Percentiles rank a stretch among this genome's conserved stretches.
Conservation (phyloP, 257 asterid species). For the Nicotiana knightiana region DNA sequence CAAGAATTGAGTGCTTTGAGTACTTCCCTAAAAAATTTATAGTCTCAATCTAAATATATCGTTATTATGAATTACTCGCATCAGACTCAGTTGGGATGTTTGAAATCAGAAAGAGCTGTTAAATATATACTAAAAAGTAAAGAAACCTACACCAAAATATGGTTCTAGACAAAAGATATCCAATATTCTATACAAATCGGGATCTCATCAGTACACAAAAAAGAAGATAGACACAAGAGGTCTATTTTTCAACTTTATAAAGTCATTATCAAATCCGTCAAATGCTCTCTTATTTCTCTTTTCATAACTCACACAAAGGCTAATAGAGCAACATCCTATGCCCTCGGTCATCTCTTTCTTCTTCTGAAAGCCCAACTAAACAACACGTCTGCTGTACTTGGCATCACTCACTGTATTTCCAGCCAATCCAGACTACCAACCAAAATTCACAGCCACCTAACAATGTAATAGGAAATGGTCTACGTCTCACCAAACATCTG, state of each 20-base stretch:
- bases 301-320: not conserved
- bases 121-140: not conserved
- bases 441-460: no score
- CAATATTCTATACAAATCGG: not conserved
- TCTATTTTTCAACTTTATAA: not conserved
- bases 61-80: not conserved
- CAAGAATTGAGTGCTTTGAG: not conserved
- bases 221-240: not conserved
- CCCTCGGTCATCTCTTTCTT: not conserved
- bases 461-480: not conserved
- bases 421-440: no score
- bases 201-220: not conserved
- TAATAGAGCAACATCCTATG: not conserved
- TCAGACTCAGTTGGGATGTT: not conserved
- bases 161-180: no score
- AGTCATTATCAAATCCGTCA: not conserved
- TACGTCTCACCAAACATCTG: not conserved
- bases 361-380: not conserved
- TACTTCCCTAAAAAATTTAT: not conserved
- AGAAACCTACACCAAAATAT: no score
- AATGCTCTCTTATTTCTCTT: not conserved
- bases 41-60: not conserved
- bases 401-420: no score
- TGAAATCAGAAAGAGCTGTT: not conserved
- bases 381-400: no score